A percentile compares a stretch with the other conserved stretches of the same genome.
Evolutionary conservation across 495 filamentous ascomycete genomes (phyloP).

Genomic region (Hyaloscypha finlandica): DNA sequence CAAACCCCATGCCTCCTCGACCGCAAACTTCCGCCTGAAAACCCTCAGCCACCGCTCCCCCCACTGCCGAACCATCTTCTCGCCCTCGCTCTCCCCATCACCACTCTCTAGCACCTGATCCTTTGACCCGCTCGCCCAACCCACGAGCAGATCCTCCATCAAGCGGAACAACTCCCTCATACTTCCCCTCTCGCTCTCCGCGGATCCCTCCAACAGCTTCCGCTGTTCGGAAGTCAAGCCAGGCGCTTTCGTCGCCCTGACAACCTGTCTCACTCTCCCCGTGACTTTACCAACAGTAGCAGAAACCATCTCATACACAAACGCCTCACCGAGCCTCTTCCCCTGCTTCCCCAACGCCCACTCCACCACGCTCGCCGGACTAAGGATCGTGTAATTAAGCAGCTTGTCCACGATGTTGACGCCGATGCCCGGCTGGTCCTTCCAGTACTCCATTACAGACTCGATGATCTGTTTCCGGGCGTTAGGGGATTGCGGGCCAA

Average conservation of each 20-base stretch:
- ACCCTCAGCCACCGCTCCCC: constrained; percentile 83
- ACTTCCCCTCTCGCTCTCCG: constrained; percentile 62
- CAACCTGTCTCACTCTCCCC: constrained; percentile 81
- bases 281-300: constrained; percentile 92
- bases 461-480: constrained; percentile 86
- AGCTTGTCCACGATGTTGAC: constrained; percentile 95
- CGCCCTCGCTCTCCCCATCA: constrained; percentile 50
- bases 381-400: constrained; percentile 94
- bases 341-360: constrained; percentile 74
- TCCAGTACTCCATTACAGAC: constrained; percentile 91
- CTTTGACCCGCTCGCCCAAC: constrained; percentile 71
- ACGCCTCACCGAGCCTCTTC: constrained; percentile 65
- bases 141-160: constrained; percentile 77
- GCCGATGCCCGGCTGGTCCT: constrained; percentile 86
- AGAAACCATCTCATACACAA: constrained; percentile 86
- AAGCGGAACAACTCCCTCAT: constrained; percentile 78
- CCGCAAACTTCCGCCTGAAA: constrained; percentile 76
- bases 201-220: constrained; percentile 54
- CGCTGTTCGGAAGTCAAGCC: constrained; percentile 53
- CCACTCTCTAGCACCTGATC: constrained; percentile 65
- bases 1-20: constrained; percentile 70
- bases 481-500: constrained; percentile 68
- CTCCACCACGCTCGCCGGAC: constrained; percentile 76
- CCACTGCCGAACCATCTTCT: constrained; percentile 76
- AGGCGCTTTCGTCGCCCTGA: constrained; percentile 55